Base-by-base conservation (phyloP, 1,284 basidiomycete species). In the Singerocomus inundabilis region DNA sequence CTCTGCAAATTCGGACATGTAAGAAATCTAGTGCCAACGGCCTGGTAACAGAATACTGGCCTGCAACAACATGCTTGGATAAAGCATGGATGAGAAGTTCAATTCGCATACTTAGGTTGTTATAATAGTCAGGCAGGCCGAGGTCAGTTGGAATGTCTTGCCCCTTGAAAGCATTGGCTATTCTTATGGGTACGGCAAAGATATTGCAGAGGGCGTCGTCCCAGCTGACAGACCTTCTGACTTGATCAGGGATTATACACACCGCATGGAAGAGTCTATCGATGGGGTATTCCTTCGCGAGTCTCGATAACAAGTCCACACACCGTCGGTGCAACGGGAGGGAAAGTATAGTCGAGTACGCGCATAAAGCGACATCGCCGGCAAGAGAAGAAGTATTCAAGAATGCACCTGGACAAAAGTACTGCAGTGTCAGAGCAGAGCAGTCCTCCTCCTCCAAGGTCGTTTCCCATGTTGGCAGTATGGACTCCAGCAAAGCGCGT, bases 381-480 rank as follows among this genome's bases (percentile, higher is more conserved):
- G 84, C 77, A 4, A 69, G 58, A 15, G 72, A 53, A 6, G 71
- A 73, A 1, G 79, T 66, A 54, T 76, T 81, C 11, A 70, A 75
- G 60, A 83, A 79, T 18, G 70, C 57, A 57, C 84, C 80, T 3
- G 88, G 88, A 59, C 81, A 82, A 62, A 91, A 88, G 64, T 82
- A 88, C 54, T 86, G 82, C 43, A 80, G 75, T 6, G 80, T 56
- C 6, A 88, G 65, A 2, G 65, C 53, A 21, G 69, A 67, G 13
- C 70, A 67, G 12, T 73, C 64, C 28, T 78, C 69, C 43, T 85
- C 79, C 21, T 66, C 61, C n/a, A 93, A 70, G 0, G 67, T 57
- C 0, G 69, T 62, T 37, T 82, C 77, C 87, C 92, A 94, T 21
- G 80, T 78, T 0, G 88, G 88, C 4, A 82, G 64, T 33, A 91